Percentiles rank a stretch among this genome's conserved stretches.
These are phyloP conservation scores for Podospora sp. DNA, from an alignment of 495 filamentous ascomycete species.

Conservation along the genomic window DNA sequence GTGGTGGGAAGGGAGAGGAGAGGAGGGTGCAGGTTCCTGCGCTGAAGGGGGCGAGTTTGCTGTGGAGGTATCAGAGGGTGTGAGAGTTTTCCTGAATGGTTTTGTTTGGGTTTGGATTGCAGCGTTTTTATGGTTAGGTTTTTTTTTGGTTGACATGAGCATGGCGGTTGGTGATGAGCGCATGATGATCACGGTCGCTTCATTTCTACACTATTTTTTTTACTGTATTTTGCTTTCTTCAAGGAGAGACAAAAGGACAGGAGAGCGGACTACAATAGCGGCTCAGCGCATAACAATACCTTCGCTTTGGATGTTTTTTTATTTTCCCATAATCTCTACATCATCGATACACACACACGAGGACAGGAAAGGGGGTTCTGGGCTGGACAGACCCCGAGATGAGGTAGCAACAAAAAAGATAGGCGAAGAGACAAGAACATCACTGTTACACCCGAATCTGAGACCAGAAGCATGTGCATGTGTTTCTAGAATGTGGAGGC, in stretches of 20 bases:
- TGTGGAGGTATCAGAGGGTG: slow-evolving; percentile 40
- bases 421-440: neutral
- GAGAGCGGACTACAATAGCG: neutral
- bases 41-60: slow-evolving; percentile 39
- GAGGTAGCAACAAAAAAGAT: neutral
- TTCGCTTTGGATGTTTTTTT: neutral
- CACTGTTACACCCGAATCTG: neutral
- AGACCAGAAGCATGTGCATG: neutral
- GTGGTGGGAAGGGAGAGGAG: slow-evolving; percentile 1
- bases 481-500: neutral
- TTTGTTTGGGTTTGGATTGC: neutral
- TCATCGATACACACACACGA: neutral
- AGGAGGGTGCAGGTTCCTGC: slow-evolving; percentile 26
- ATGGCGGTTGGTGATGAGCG: neutral
- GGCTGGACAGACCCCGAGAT: neutral
- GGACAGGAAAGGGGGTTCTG: neutral
- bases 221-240: neutral
- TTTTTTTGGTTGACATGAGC: neutral
- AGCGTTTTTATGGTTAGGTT: neutral
- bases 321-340: neutral
- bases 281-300: neutral
- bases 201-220: neutral
- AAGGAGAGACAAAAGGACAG: neutral
- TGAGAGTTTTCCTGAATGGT: slow-evolving; percentile 20
- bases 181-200: slow-evolving; percentile 19